Evolutionary conservation across 768 basidiomycete species (phyloP), one percentile per base, ranked within the genome.

Genomic region (Mycena galopus): DNA sequence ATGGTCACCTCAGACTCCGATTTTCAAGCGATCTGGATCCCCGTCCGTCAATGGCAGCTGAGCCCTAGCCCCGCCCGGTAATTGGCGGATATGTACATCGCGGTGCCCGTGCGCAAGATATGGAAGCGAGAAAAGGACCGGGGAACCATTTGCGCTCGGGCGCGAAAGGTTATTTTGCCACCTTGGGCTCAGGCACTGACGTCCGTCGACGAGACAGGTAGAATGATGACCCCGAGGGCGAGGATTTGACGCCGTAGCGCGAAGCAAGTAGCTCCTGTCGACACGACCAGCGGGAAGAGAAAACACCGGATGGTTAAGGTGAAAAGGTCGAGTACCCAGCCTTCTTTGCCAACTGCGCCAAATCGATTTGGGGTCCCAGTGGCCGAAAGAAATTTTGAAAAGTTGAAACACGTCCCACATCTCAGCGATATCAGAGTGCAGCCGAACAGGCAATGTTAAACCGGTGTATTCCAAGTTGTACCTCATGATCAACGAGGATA

Each of bases 11-110:
- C n/a, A n/a, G n/a, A 25, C 25, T 68, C 69, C 62, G 62, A 65
- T 70, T 70, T 64, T 51, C 69, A 59, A 65, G 62, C 69, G 69
- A 70, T 70, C 44, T 65, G 62, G 63, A 70, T 70, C 62, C 62
- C 65, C 69, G 29, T 60, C 59, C 69, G 29, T 60, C 59, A 42
- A 29, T 39, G 59, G 17, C 65, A 57, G 33, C 47, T 39, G 39
- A 66, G 39, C 39, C 27, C 42, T 69, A 69, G 61, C 61, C 30
- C 68, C 53, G 61, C 42, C 44, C 56, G 57, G 37, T 30, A 65
- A 59, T 70, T 58, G 55, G 69, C 61, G 69, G 56, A 63, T 69
- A 63, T 69, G 62, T 44, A 65, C 47, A 65, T 70, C 44, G 55
- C 25, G 17, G 32, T 27, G 32, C 42, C 39, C 56, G 42, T 50